These are phyloP conservation scores for Citropsis articulata DNA, from an alignment of 345 rosid species.

Conservation along the genomic window DNA sequence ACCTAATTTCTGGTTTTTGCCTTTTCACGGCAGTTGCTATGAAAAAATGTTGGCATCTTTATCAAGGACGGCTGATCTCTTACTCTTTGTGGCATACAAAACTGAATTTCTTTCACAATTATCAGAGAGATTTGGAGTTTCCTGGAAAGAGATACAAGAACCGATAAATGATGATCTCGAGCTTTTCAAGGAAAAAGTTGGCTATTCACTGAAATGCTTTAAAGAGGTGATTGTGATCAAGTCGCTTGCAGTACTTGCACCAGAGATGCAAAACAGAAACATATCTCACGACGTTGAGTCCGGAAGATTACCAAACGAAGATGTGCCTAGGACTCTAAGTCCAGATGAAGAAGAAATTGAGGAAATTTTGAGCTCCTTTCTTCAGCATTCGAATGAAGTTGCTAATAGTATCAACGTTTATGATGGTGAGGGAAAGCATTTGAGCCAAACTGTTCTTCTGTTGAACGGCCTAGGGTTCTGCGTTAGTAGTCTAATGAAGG, in stretches of 20 bases:
- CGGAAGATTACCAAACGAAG: slow-evolving; percentile 37
- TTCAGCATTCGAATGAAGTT: slow-evolving; percentile 33
- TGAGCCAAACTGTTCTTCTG: slow-evolving; percentile 37
- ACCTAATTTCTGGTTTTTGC: slow-evolving; percentile 56
- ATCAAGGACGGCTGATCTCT: slow-evolving; percentile 40
- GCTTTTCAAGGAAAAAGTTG: slow-evolving; percentile 35
- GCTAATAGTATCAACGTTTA: slow-evolving; percentile 20
- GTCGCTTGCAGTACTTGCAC: slow-evolving; percentile 27
- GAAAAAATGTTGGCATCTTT: slow-evolving; percentile 37
- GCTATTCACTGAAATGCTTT: slow-evolving; percentile 39
- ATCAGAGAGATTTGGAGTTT: slow-evolving; percentile 17
- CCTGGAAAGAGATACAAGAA: slow-evolving; percentile 35
- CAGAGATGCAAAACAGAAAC: slow-evolving; percentile 35
- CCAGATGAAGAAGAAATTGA: slow-evolving; percentile 33
- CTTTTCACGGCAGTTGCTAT: slow-evolving; percentile 41
- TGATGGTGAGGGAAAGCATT: slow-evolving; percentile 37
- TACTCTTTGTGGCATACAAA: slow-evolving; percentile 32
- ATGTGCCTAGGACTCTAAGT: slow-evolving; percentile 13
- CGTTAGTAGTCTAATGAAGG: slow-evolving; percentile 48
- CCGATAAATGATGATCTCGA: slow-evolving; percentile 36
- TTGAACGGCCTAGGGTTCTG: slow-evolving; percentile 53
- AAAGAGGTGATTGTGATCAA: slow-evolving; percentile 30
- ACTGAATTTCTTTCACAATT: slow-evolving; percentile 33
- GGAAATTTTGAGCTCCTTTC: slow-evolving; percentile 34
- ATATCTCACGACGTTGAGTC: slow-evolving; percentile 43